phyloP scores from a whole-genome alignment of 768 basidiomycete genomes.

The Kondoa malvinella region DNA sequence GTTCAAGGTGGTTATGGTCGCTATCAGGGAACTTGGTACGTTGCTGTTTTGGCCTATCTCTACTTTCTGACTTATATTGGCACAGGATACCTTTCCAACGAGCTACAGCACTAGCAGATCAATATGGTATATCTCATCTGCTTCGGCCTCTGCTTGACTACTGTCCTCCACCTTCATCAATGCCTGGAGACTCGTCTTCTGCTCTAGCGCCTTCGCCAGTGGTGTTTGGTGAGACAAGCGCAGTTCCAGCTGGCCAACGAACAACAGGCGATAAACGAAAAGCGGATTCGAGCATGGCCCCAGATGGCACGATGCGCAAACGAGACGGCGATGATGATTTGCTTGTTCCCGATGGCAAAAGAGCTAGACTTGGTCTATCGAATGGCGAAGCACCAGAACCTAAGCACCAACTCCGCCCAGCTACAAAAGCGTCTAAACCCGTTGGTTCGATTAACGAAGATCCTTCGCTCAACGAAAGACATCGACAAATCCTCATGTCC shows the following conservation, averaged over 20 bases:
- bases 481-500: constrained; percentile 3
- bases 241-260: background rate
- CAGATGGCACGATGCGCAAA: background rate
- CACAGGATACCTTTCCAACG: constrained; percentile 86
- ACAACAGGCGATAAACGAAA: constrained; percentile 2
- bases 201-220: background rate
- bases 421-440: background rate
- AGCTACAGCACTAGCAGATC: constrained; percentile 76
- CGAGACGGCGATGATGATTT: background rate
- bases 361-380: background rate
- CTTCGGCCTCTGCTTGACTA: constrained; percentile 86
- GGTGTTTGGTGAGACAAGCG: background rate
- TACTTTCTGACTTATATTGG: background rate
- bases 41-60: background rate
- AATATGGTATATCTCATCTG: constrained; percentile 76
- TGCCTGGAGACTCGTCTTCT: background rate
- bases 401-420: background rate
- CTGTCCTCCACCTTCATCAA: constrained; percentile 42
- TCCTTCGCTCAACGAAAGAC: constrained; percentile 10
- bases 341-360: background rate
- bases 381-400: background rate
- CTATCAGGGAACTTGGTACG: constrained; percentile 96
- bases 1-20: constrained; percentile 98
- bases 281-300: background rate
- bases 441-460: constrained; percentile 4